These are phyloP conservation scores for Cytospora piceae DNA, from an alignment of 2,329 filamentous ascomycete species.

Conservation along the genomic window DNA sequence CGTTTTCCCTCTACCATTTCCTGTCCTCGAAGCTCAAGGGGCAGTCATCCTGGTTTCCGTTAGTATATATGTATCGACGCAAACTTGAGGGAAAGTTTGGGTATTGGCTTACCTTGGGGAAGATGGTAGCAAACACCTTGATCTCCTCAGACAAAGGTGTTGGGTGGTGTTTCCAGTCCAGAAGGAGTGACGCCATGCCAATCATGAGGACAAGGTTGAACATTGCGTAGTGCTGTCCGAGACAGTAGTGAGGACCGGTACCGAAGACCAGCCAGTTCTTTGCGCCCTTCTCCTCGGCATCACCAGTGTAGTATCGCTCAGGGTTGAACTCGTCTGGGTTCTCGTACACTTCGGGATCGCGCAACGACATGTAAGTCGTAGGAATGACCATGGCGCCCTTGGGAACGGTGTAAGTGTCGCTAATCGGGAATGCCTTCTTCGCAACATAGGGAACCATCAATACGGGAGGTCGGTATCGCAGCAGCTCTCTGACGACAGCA, in stretches of 20 bases:
- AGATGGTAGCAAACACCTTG: constrained; percentile 97
- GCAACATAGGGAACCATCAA: constrained; percentile 95
- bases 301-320: constrained; percentile 87
- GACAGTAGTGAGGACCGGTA: constrained; percentile 93
- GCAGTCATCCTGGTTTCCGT: constrained; percentile 71
- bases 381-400: constrained; percentile 97
- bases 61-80: constrained; percentile 14
- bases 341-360: constrained; percentile 89
- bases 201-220: constrained; percentile 87
- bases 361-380: constrained; percentile 85
- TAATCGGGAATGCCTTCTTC: constrained; percentile 95
- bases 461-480: constrained; percentile 93
- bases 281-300: constrained; percentile 79
- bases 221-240: constrained; percentile 90
- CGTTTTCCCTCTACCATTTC: constrained; percentile 45
- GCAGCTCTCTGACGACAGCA: constrained; percentile 86
- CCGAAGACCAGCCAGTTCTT: constrained; percentile 99
- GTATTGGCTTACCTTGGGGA: constrained; percentile 77
- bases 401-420: constrained; percentile 83
- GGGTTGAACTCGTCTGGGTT: constrained; percentile 89
- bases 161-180: constrained; percentile 89
- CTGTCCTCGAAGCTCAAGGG: constrained; percentile 71
- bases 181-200: constrained; percentile 82
- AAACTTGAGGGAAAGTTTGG: not conserved
- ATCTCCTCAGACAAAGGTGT: constrained; percentile 89